Base-by-base conservation (phyloP, 441 rosid species). In the Mallotus japonicus region DNA sequence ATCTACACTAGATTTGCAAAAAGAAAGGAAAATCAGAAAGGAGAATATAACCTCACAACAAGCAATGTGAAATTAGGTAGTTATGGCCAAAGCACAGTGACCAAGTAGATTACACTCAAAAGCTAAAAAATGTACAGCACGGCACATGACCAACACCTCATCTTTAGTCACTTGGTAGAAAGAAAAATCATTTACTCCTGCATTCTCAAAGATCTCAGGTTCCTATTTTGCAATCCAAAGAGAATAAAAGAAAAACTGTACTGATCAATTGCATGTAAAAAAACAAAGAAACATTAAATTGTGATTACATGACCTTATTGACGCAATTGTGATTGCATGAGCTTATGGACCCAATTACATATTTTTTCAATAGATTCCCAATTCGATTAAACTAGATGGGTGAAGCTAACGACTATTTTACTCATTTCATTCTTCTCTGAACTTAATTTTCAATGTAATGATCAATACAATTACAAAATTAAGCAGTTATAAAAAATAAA, bases 1-100 rank as follows among this genome's bases (percentile, higher is more conserved):
- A 87, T 94, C 97, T 84, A 92, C 89, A 87, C 98, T 94, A 83
- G 71, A 90, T 74, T 82, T 81, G 79, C 77, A 75, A 51, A 65
- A 64, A 60, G 46, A 58, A 67, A 59, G 19, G 53, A 22, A 60
- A 53, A 49, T 4, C 40, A 53, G 28, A 73, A 28, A 59, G 13
- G 12, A 10, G 55, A 22, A n/a, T 15, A 42, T 19, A 19, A 28
- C 66, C 32, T 8, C 8, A 76, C 3, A 47, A 55, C 49, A 56
- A 69, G 53, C 56, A 69, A 74, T 8, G 6, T 59, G 74, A 76
- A 34, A 53, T 10, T 10, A 65, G 40, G n/a, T 59, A 70, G 59
- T 9, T 13, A 24, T 1, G 13, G 17, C 53, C 42, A 59, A 50
- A 50, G 40, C 28, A 50, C 1, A 20, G 17, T 42, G 24, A 51